Evolutionary conservation across 441 rosid species (phyloP), one percentile per base, ranked within the genome.

Genomic region (Hura crepitans): DNA sequence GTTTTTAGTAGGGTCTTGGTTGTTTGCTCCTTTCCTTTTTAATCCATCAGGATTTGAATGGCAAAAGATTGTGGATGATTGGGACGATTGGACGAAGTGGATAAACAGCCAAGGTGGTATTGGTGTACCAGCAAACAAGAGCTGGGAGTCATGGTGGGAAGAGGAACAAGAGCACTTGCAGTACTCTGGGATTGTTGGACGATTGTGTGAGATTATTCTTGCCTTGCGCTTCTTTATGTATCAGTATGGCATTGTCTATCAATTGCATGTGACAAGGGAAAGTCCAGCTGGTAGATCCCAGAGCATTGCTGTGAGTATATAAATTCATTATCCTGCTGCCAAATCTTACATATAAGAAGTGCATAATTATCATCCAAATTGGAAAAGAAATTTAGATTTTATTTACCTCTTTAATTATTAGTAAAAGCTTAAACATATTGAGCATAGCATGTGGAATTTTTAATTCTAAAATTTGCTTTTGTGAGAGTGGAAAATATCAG

Each of bases 111-210:
- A 85, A 63, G 98, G 98, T 57, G 98, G 98, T 13, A 89, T 93
- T 57, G 97, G 98, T 73, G 96, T 93, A 45, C 93, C 96, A 2
- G 96, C 92, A 72, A 70, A 69, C 79, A 91, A 93, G 85, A 93
- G 98, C 83, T 93, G 97, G 97, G 97, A 93, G 71, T 93, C 98
- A 1, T 93, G 98, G 97, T 93, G 98, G 97, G 95, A 91, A 6
- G 97, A 91, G 75, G 97, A 93, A 69, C 95, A 91, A 71, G 97
- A 91, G 75, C 98, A 91, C 75, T 79, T 93, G 42, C 87, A 79
- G 72, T 74, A 89, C 85, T 84, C 96, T 2, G 97, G 97, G 1
- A 62, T 81, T 35, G 71, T 81, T 8, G 98, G 96, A 18, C 82
- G 89, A 55, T 70, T 91, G 51, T 85, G 90, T 86, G 98, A 91